Evolutionary conservation across 176 grass and related monocot species (phyloP).

Genomic region (Microstegium vimineum): DNA sequence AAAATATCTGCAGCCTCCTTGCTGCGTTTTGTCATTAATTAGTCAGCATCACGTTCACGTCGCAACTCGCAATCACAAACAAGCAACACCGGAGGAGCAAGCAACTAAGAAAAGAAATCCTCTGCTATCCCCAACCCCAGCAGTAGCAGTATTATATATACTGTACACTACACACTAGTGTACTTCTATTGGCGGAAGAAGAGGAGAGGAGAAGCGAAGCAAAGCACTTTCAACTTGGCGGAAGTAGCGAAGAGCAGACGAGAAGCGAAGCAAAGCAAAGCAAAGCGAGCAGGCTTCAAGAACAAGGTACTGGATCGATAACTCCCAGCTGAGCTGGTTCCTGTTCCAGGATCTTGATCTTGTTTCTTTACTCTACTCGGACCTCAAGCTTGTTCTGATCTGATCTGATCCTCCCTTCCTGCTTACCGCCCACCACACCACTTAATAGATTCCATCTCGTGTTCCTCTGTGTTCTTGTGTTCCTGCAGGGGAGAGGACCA

Average conservation of each 20-base stretch:
- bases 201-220: not conserved
- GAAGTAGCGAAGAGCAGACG: not conserved
- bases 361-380: not conserved
- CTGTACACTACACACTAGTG: not conserved
- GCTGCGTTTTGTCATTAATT: not conserved
- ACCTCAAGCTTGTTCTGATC: not conserved
- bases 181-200: not conserved
- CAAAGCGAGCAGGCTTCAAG: not conserved
- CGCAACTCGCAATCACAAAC: not conserved
- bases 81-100: not conserved
- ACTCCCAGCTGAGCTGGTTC: not conserved
- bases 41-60: not conserved
- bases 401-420: not conserved
- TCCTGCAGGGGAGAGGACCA: not conserved
- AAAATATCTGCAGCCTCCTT: not conserved
- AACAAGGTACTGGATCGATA: not conserved
- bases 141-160: not conserved
- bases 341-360: not conserved
- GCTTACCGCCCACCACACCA: not conserved
- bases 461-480: not conserved
- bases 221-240: not conserved
- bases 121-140: not conserved
- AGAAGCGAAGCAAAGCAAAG: not conserved
- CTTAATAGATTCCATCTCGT: not conserved
- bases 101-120: not conserved